Evolutionary conservation across 2,329 filamentous ascomycete species (phyloP), one percentile per base, ranked within the genome.

Genomic region (Aspergillus quadricinctus): DNA sequence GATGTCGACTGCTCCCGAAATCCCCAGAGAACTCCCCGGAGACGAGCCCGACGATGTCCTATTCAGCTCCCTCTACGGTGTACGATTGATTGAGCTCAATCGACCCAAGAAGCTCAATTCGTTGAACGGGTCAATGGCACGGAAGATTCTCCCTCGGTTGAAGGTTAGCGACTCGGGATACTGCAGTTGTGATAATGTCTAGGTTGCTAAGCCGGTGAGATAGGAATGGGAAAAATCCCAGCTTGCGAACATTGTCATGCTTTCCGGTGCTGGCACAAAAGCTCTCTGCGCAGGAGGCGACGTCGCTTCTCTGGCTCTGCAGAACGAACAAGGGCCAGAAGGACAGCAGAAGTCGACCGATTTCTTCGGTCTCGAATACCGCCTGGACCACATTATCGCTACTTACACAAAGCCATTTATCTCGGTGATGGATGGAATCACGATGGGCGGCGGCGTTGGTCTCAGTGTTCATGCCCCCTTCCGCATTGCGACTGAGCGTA

Each of bases 371-470:
- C 86, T 94, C 56, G 95, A 99, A 86, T 99, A 97, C 81, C 88
- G 90, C 78, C 86, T 99, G 61, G 90, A 99, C 73, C 94, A 99
- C 76, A 81, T 93, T 65, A 96, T 99, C 71, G 90, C 94, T 23
- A 97, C 92, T 40, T 97, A 96, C 78, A 72, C 80, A 59, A 99
- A 97, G 79, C 94, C 94, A 0, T 96, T 94, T 70, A 85, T 99
- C 52, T 89, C 94, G 31, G 89, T 97, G 70, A 95, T 99, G 88
- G 94, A 99, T 70, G 94, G 94, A 57, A 89, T 96, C 73, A 99
- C 95, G 52, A 99, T 99, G 94, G 94, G 94, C 55, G 94, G 94
- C 55, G 94, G 94, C 63, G 94, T 97, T 53, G 94, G 94, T 6
- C 83, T 99, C 55, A 95, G 90, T 73, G 84, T 96, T 52, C 95